These are phyloP conservation scores for Pneumocystis carinii DNA, from an alignment of 1,139 yeast species.

Conservation along the genomic window DNA sequence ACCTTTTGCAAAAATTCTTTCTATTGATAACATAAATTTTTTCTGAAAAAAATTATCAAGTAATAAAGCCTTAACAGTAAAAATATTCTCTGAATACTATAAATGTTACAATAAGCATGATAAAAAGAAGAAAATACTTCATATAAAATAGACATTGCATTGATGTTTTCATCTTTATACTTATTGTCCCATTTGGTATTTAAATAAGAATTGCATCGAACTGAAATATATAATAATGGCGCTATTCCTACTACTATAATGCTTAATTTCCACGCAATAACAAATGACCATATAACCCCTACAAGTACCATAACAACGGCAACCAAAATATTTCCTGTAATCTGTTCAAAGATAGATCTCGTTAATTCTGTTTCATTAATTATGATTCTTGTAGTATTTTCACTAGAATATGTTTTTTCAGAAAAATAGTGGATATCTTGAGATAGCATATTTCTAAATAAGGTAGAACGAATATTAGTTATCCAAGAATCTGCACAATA, in stretches of 20 bases:
- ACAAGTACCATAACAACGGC: slow-evolving; percentile 38
- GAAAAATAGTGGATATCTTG: slow-evolving; percentile 47
- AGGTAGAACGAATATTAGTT: slow-evolving; percentile 34
- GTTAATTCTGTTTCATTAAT: slow-evolving; percentile 73
- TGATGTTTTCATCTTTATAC: slow-evolving; percentile 44
- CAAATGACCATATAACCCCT: slow-evolving; percentile 65
- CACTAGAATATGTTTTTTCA: slow-evolving; percentile 24
- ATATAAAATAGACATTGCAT: slow-evolving; percentile 39
- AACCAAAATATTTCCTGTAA: slow-evolving; percentile 28
- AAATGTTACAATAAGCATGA: slow-evolving; percentile 2
- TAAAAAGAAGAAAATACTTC: slow-evolving; percentile 24
- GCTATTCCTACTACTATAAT: slow-evolving; percentile 64
- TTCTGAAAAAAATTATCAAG: neutral
- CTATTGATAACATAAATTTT: neutral
- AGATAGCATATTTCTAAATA: slow-evolving; percentile 35
- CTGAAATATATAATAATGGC: slow-evolving; percentile 42
- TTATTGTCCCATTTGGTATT: slow-evolving; percentile 41
- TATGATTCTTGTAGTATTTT: slow-evolving; percentile 50
- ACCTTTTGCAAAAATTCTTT: neutral
- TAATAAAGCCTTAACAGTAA: slow-evolving; percentile 24
- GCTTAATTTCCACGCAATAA: slow-evolving; percentile 75
- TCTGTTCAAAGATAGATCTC: slow-evolving; percentile 46
- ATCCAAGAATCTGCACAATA: slow-evolving; percentile 60
- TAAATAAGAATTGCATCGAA: slow-evolving; percentile 38
- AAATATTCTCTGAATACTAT: neutral